These are phyloP conservation scores for Geotrichum cucujoidarum DNA, from an alignment of 1,139 yeast species.

Conservation along the genomic window DNA sequence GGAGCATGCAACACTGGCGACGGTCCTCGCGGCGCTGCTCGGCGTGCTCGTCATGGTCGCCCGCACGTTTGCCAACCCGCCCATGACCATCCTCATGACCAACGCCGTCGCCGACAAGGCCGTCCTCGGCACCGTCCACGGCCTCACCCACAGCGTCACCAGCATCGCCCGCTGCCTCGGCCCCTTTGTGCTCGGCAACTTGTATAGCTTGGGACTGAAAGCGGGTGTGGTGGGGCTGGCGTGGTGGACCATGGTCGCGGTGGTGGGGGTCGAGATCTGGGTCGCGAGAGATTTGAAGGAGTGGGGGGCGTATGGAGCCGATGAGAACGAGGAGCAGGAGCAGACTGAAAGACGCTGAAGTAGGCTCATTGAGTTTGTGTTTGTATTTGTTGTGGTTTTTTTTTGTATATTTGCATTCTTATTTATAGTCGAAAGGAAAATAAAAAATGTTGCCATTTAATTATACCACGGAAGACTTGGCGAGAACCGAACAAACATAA, in stretches of 20 bases:
- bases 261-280: slow-evolving; percentile 27
- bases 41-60: slow-evolving; percentile 24
- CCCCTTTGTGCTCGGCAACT: slow-evolving; percentile 52
- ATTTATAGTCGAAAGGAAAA: too few relatives aligned
- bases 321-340: background rate
- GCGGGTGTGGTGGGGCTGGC: slow-evolving; percentile 45
- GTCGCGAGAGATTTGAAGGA: slow-evolving; percentile 28
- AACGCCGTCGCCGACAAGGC: slow-evolving; percentile 29
- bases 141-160: slow-evolving; percentile 37
- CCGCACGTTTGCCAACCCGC: slow-evolving; percentile 34
- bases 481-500: too few relatives aligned
- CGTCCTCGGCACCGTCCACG: slow-evolving; percentile 33
- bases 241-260: slow-evolving; percentile 46
- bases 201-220: slow-evolving; percentile 46
- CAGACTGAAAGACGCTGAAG: too few relatives aligned
- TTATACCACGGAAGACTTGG: too few relatives aligned
- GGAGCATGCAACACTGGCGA: background rate
- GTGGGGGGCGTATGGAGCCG: slow-evolving; percentile 27
- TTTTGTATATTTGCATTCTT: too few relatives aligned
- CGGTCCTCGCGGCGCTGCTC: slow-evolving; percentile 14
- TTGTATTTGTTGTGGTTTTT: too few relatives aligned
- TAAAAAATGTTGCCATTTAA: too few relatives aligned
- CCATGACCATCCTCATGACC: slow-evolving; percentile 33
- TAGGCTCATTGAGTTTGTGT: too few relatives aligned
- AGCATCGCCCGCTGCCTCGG: slow-evolving; percentile 54